Base-by-base conservation (phyloP, 768 basidiomycete species). In the Russula sp. region DNA sequence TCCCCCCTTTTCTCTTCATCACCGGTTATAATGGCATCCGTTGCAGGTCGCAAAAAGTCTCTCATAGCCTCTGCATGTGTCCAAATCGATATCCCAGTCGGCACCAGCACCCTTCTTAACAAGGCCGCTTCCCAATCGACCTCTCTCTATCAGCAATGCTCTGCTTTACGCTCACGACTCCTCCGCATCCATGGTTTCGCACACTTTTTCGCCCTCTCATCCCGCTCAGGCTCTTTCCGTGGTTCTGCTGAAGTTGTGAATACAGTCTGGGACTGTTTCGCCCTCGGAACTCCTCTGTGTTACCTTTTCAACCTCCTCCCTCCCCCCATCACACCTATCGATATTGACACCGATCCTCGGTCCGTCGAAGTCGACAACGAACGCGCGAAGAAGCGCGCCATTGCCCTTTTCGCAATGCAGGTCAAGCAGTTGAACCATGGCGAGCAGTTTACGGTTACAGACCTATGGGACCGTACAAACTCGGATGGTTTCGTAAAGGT, bases 401-500 rank as follows among this genome's bases (percentile, higher is more conserved):
- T 96, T 59, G 90, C 91, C 32, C 84, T 87, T 72, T 98, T 98
- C 71, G 85, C 91, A 37, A 96, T 97, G 85, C 86, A 89, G 71
- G 83, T 96, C 70, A 85, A 84, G 66, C 77, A 79, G 69, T 83
- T 91, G 73, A 80, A 81, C 13, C 82, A 83, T 60, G 87, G 87
- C 69, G 88, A 91, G 71, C 83, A 85, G 51, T 98, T 98, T 75
- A 93, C 91, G 0, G 86, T 98, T 16, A 89, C 89, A 37, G 96
- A 98, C 74, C 78, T 98, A 54, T 91, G 88, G 84, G 85, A 90
- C 71, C 84, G 90, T 51, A 89, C 91, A 69, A 93, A 94, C 42
- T 97, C 91, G 6, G 94, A 95, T 69, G 94, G 93, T 5, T 79
- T 98, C 65, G 95, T 98, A 71, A 97, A 97, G 86, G 95, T 95